Evolutionary conservation across 495 filamentous ascomycete species (phyloP).

Genomic region (Aspergillus wentii): DNA sequence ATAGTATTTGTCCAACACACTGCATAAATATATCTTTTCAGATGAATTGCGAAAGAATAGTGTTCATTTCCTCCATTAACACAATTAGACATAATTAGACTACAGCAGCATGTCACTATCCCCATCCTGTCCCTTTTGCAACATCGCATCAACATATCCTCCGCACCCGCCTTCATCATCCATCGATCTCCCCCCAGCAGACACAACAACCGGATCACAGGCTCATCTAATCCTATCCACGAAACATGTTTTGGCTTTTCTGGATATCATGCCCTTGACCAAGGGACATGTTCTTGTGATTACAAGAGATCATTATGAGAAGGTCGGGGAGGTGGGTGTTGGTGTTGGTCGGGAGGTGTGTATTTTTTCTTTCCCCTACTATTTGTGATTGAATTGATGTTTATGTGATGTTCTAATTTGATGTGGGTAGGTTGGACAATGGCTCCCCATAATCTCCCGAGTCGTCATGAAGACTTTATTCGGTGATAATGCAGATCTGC

Average conservation of each 20-base stretch:
- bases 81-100: no score
- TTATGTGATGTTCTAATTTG: constrained; percentile 2
- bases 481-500: constrained; percentile 28
- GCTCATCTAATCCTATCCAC: constrained; percentile 73
- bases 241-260: constrained; percentile 68
- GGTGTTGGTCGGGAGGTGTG: constrained; percentile 49
- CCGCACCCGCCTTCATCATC: constrained; percentile 31
- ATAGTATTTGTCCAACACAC: no score
- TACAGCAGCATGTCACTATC: no score
- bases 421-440: constrained; percentile 49
- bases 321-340: constrained; percentile 59
- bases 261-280: constrained; percentile 85
- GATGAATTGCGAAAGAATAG: no score
- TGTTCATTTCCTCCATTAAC: no score
- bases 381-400: neutral
- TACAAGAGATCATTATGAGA: constrained; percentile 65
- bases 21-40: no score
- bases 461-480: constrained; percentile 55
- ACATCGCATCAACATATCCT: constrained; percentile 38
- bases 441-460: constrained; percentile 69
- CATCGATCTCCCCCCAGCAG: constrained; percentile 8
- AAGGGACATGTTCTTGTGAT: constrained; percentile 74
- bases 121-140: constrained; percentile 35
- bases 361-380: constrained; percentile 2
- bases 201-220: constrained; percentile 18